Evolutionary conservation across 2,329 filamentous ascomycete species (phyloP), one percentile per base, ranked within the genome.

Genomic region (Sporothrix protearum): DNA sequence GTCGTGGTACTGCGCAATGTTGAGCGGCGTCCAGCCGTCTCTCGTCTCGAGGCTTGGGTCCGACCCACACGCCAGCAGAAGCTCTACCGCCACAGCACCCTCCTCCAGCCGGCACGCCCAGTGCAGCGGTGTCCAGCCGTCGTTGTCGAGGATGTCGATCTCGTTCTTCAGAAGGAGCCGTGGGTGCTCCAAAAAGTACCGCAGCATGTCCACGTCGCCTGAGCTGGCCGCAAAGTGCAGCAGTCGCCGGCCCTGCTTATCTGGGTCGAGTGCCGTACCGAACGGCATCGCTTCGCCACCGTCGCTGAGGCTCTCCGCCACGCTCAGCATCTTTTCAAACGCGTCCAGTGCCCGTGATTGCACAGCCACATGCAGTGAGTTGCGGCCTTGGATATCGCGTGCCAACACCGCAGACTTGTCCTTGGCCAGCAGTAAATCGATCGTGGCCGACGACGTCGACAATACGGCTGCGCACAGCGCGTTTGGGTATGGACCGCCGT

Each of bases 111-210:
- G 64, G 28, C 64, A 68, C 45, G 47, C 64, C 64, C 64, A 68
- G 64, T 68, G 64, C 47, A 68, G 30, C 5, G 47, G 64, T 9
- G 64, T 68, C 64, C 64, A 68, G 47, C 64, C 64, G 47, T 68
- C 64, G 47, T 53, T 68, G 64, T 68, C 64, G 22, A 53, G 10
- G n/a, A 68, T 53, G 30, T 68, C 64, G 28, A 53, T 68, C 28
- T 68, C 47, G 47, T 39, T 22, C 19, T 42, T 68, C 3, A 68
- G n/a, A 8, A 39, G 28, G 6, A 68, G 47, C 16, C 45, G 28
- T 3, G 45, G 47, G n/a, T 68, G 64, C 10, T 51, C 64, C 19
- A 68, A 53, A 36, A 68, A 53, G 30, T 67, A 49, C 8, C 45
- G 7, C 14, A 67, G 25, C 10, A 14, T 51, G 19, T 67, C 64